These are phyloP conservation scores for Ascoidea asiatica DNA, from an alignment of 805 yeast species.

Conservation along the genomic window DNA sequence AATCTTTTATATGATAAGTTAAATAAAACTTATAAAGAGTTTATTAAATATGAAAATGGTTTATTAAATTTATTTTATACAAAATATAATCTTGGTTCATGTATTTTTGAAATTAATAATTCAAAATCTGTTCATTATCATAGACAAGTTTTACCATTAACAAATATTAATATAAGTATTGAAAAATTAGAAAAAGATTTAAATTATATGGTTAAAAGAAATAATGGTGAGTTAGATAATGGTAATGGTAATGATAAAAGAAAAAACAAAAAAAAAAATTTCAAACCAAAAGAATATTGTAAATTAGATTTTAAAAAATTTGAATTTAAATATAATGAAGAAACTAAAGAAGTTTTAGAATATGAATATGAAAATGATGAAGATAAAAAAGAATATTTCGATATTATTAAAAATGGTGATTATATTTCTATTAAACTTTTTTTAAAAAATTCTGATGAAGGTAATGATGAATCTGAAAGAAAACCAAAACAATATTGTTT, in stretches of 20 bases:
- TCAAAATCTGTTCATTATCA: constrained; percentile 59
- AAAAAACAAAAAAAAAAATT: constrained; percentile 18
- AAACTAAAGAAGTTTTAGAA: constrained; percentile 5
- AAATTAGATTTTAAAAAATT: constrained; percentile 14
- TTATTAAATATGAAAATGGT: constrained; percentile 30
- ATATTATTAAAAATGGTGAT: constrained; percentile 20
- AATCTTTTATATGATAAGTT: constrained; percentile 16
- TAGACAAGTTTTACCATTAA: constrained; percentile 64
- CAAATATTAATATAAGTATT: constrained; percentile 25
- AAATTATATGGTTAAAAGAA: constrained; percentile 21
- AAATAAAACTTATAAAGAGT: constrained; percentile 29
- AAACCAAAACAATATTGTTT: constrained; percentile 18
- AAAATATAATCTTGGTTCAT: constrained; percentile 31
- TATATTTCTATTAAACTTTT: constrained; percentile 18
- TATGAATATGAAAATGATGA: constrained; percentile 11
- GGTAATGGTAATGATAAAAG: constrained; percentile 1
- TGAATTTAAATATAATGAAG: constrained; percentile 26
- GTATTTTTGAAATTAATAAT: constrained; percentile 61
- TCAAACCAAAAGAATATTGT: background rate
- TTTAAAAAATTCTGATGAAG: constrained; percentile 11
- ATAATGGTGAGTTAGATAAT: background rate
- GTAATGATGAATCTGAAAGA: constrained; percentile 12
- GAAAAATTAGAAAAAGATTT: constrained; percentile 32
- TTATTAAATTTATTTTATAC: constrained; percentile 34
- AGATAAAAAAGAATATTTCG: constrained; percentile 12